Evolutionary conservation across 2,329 filamentous ascomycete species (phyloP), one percentile per base, ranked within the genome.

Genomic region (Fusarium denticulatum): DNA sequence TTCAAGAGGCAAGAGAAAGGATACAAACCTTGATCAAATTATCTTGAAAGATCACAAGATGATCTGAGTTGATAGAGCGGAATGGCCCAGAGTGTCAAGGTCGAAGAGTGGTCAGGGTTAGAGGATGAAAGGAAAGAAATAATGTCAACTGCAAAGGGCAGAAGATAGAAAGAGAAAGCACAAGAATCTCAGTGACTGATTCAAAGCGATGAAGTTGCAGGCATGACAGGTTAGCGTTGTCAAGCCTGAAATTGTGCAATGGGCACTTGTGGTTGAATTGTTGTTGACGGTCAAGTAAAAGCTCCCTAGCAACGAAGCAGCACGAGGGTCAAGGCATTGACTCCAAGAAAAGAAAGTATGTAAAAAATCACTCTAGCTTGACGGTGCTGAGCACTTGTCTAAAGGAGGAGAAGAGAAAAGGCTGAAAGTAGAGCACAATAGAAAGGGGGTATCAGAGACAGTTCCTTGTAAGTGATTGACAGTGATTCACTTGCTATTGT

Each of bases 331-430:
- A 39, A 39, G 47, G 18, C 20, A 60, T 65, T 47, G 46, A 53
- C 34, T 49, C 22, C n/a, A 56, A 26, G 40, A 16, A 39, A 24
- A 39, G 24, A 46, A 39, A 28, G 34, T 18, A 11, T 26, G 24
- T 39, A 36, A 30, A 24, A 22, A 32, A 66, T 49, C 34, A 28
- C 20, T 53, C n/a, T 28, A 22, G 12, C 40, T 22, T 71, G 50
- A 15, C 67, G 45, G 61, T 67, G 56, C 36, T 57, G 18, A 26
- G n/a, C 62, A 58, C 50, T 36, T 58, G 57, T 37, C 28, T 30
- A 26, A 64, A 67, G 37, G 39, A 42, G 18, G 24, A 37, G 52
- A 67, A 30, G 43, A 32, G 45, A 47, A 58, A 43, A 39, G 28
- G 26, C 32, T 34, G 28, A 40, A 40, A 36, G 18, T 32, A 42